Percentiles rank a stretch among this genome's conserved stretches.
Evolutionary conservation across 257 asterid genomes (phyloP).

Genomic region (Galeopsis tetrahit): DNA sequence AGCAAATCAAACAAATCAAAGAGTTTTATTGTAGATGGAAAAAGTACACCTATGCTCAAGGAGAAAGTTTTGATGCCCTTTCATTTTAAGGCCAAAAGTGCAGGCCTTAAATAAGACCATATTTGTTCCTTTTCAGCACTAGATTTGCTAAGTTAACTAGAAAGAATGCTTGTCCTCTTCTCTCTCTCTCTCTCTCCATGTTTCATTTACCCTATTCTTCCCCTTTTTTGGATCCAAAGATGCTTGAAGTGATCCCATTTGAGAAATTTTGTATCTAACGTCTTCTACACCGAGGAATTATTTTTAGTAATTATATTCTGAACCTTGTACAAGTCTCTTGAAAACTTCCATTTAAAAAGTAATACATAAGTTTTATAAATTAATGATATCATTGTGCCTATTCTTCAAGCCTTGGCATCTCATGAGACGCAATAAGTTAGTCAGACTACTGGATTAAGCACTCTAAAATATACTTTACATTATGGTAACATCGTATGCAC

Average conservation of each 20-base stretch:
- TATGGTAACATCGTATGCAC: background rate
- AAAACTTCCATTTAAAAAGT: background rate
- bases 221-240: background rate
- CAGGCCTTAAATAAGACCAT: background rate
- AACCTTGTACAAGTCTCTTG: background rate
- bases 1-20: constrained; percentile 10
- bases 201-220: background rate
- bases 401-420: too few relatives aligned
- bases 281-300: background rate
- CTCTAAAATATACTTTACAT: background rate
- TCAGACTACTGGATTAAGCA: background rate
- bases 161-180: too few relatives aligned
- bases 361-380: background rate
- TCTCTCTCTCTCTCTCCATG: background rate
- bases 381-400: too few relatives aligned
- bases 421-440: too few relatives aligned
- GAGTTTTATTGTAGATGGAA: background rate
- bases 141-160: too few relatives aligned
- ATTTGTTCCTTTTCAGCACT: too few relatives aligned
- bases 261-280: background rate
- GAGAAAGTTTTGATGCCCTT: too few relatives aligned
- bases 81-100: too few relatives aligned
- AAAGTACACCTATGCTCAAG: too few relatives aligned
- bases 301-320: background rate
- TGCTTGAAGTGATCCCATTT: background rate